These are phyloP conservation scores for Coprinellus aureogranulatus DNA, from an alignment of 768 basidiomycete genomes.

Conservation along the genomic window DNA sequence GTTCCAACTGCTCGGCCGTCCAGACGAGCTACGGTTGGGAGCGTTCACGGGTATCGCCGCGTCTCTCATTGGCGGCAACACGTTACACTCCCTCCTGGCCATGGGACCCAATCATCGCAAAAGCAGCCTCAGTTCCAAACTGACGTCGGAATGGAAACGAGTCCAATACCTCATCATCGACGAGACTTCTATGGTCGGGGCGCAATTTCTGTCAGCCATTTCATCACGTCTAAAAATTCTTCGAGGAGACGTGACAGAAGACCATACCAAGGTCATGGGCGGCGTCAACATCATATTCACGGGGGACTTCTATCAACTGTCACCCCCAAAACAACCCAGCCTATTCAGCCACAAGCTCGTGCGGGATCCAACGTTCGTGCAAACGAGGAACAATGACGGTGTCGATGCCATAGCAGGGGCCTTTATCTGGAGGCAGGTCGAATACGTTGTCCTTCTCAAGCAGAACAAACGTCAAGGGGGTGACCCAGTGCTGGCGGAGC, in stretches of 20 bases:
- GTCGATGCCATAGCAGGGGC: conserved; percentile 7
- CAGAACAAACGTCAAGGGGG: conserved; percentile 13
- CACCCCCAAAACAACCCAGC: conserved; percentile 13
- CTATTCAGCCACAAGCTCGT: conserved; percentile 18
- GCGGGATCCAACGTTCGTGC: conserved; percentile 1
- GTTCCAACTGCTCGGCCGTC: conserved; percentile 8
- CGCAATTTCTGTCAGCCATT: conserved; percentile 18
- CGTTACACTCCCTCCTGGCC: conserved; percentile 25
- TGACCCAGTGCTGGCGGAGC: conserved; percentile 10
- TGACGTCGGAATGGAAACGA: conserved; percentile 19
- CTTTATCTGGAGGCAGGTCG: conserved; percentile 13
- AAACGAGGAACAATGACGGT: conserved; percentile 2
- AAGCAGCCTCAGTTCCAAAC: neutral
- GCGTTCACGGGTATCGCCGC: conserved; percentile 31
- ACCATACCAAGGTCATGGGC: conserved; percentile 18
- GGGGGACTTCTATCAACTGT: conserved; percentile 14
- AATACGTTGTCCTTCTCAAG: conserved; percentile 7
- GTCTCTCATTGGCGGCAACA: conserved; percentile 23
- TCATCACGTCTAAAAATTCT: conserved; percentile 18
- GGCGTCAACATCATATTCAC: conserved; percentile 30
- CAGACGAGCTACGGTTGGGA: conserved; percentile 13
- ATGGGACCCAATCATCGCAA: conserved; percentile 1
- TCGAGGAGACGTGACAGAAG: conserved; percentile 9
- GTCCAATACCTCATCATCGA: conserved; percentile 21
- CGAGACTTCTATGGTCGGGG: conserved; percentile 18